Conservation (phyloP, 352 stramenopile species). For the Phytopythium kandeliae region DNA sequence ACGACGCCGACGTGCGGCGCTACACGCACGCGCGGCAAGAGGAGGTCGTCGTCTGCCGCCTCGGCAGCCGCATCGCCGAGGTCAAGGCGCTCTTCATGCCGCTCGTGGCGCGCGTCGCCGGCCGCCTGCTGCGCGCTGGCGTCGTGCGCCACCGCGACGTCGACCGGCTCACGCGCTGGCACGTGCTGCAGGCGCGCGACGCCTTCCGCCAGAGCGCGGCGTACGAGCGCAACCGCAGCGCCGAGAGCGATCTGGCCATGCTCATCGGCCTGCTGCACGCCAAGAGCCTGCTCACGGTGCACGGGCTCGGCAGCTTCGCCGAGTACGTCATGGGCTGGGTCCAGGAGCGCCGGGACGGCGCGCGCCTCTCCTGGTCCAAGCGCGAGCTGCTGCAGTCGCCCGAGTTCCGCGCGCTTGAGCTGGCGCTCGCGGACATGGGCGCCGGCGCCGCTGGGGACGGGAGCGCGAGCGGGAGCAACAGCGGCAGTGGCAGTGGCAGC, state of each 20-base stretch:
- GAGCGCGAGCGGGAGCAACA: constrained; percentile 9
- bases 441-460: constrained; percentile 9
- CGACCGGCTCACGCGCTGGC: constrained; percentile 72
- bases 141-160: constrained; percentile 69
- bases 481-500: constrained; percentile 5
- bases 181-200: constrained; percentile 74
- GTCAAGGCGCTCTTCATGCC: constrained; percentile 60
- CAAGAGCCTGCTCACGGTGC: constrained; percentile 68
- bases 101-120: constrained; percentile 55
- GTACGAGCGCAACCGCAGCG: constrained; percentile 60
- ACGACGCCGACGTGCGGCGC: constrained; percentile 92
- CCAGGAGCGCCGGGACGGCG: constrained; percentile 36
- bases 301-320: constrained; percentile 72
- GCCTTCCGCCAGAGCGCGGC: constrained; percentile 58
- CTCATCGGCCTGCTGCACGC: constrained; percentile 71
- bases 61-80: constrained; percentile 53
- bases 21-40: constrained; percentile 82
- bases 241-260: constrained; percentile 73
- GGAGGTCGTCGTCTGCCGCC: constrained; percentile 74
- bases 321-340: constrained; percentile 59
- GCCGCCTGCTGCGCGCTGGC: constrained; percentile 43
- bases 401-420: constrained; percentile 60
- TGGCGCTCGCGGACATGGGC: constrained; percentile 26
- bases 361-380: constrained; percentile 73
- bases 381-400: constrained; percentile 62